These are phyloP conservation scores for Rhizopogon rudus DNA, from an alignment of 768 basidiomycete species.

Conservation along the genomic window DNA sequence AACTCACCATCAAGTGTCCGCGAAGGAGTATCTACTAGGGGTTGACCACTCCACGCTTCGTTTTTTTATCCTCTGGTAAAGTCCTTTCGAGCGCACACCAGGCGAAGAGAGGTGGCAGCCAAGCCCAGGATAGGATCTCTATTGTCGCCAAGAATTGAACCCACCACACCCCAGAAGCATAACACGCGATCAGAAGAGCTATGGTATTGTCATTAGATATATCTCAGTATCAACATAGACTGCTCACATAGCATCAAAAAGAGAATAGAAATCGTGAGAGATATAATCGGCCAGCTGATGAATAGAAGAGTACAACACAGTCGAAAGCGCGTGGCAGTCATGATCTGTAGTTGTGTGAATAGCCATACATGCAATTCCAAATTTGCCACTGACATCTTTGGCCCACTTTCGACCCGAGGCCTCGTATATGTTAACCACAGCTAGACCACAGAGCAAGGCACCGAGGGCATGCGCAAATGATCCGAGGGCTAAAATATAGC, in stretches of 20 bases:
- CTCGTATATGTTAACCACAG: not conserved
- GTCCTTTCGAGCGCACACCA: no score
- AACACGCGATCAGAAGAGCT: not conserved
- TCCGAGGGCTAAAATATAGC: not conserved
- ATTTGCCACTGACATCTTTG: not conserved
- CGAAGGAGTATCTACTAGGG: no score
- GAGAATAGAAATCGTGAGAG: not conserved
- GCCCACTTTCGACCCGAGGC: not conserved
- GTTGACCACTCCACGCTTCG: no score
- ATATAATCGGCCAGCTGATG: not conserved
- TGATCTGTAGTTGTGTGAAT: not conserved
- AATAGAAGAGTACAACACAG: not conserved
- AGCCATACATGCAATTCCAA: not conserved
- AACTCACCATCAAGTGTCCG: no score
- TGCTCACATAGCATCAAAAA: not conserved
- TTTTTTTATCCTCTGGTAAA: no score
- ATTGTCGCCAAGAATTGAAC: not conserved
- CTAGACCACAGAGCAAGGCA: not conserved
- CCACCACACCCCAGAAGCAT: not conserved
- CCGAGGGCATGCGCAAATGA: slow-evolving; percentile 2
- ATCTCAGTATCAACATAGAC: no score
- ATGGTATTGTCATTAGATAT: not conserved
- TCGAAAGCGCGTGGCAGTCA: not conserved
- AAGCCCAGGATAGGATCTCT: not conserved
- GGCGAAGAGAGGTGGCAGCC: no score